Percentiles rank a stretch among this genome's conserved stretches.
These are phyloP conservation scores for Cercospora nicotianae DNA, from an alignment of 2,329 filamentous ascomycete species.

Conservation along the genomic window DNA sequence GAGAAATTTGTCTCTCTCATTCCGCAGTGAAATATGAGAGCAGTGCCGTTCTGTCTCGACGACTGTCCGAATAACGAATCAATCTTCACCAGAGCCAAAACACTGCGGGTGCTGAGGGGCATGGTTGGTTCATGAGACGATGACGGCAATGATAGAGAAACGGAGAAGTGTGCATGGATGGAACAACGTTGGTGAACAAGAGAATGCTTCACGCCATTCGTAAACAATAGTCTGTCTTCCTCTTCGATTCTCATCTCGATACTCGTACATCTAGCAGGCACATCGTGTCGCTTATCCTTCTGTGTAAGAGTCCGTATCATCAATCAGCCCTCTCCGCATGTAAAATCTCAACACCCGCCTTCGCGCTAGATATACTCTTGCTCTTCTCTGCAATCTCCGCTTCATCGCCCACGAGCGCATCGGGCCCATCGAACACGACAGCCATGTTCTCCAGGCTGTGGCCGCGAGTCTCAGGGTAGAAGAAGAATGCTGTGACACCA, in stretches of 20 bases:
- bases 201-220: not conserved
- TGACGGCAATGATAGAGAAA: too few species aligned
- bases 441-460: slow-evolving; percentile 47
- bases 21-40: too few species aligned
- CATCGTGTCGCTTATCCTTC: not conserved
- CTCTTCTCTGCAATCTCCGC: slow-evolving; percentile 20
- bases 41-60: too few species aligned
- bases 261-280: not conserved
- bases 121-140: too few species aligned
- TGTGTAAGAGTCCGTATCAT: not conserved
- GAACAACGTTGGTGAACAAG: not conserved
- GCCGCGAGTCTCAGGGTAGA: slow-evolving; percentile 21
- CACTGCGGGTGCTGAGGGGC: too few species aligned
- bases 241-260: not conserved
- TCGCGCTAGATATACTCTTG: slow-evolving; percentile 20
- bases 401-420: slow-evolving; percentile 16
- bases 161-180: not conserved
- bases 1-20: too few species aligned
- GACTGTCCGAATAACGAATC: too few species aligned
- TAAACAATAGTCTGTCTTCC: not conserved
- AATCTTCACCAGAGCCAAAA: too few species aligned
- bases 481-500: slow-evolving; percentile 27
- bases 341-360: slow-evolving; percentile 12
- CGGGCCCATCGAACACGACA: slow-evolving; percentile 43
- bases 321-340: slow-evolving; percentile 13